Percentiles rank a stretch among this genome's conserved stretches.
Evolutionary conservation across 441 rosid species (phyloP).

Genomic region (Corymbia citriodora): DNA sequence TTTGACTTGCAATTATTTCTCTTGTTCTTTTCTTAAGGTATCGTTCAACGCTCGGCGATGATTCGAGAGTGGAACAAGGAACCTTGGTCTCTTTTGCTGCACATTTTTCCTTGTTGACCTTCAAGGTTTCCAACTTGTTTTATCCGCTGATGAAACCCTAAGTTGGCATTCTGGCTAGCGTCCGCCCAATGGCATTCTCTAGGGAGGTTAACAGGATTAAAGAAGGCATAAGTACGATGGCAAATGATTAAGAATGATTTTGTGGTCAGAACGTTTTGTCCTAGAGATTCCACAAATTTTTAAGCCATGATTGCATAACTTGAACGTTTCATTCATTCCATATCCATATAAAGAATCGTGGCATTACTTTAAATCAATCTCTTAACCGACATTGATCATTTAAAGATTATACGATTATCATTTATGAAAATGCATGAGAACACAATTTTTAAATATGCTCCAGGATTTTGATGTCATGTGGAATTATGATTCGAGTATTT

Average conservation of each 20-base stretch:
- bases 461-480: background rate
- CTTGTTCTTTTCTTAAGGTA: background rate
- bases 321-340: background rate
- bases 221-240: background rate
- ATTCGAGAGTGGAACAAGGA: background rate
- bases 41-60: background rate
- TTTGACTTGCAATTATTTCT: background rate
- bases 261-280: background rate
- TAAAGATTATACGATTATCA: background rate
- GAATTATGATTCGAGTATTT: background rate
- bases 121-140: no score
- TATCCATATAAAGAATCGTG: background rate
- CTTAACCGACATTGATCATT: background rate
- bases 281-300: background rate
- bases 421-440: background rate
- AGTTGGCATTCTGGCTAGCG: background rate
- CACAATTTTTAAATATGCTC: background rate
- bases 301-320: background rate
- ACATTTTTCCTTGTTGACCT: background rate
- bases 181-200: background rate
- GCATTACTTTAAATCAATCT: background rate
- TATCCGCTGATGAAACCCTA: background rate
- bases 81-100: background rate
- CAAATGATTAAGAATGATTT: background rate
- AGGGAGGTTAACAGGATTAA: background rate